phyloP scores from a whole-genome alignment of 2,329 filamentous ascomycete genomes.

The Pseudogymnoascus sp. region DNA sequence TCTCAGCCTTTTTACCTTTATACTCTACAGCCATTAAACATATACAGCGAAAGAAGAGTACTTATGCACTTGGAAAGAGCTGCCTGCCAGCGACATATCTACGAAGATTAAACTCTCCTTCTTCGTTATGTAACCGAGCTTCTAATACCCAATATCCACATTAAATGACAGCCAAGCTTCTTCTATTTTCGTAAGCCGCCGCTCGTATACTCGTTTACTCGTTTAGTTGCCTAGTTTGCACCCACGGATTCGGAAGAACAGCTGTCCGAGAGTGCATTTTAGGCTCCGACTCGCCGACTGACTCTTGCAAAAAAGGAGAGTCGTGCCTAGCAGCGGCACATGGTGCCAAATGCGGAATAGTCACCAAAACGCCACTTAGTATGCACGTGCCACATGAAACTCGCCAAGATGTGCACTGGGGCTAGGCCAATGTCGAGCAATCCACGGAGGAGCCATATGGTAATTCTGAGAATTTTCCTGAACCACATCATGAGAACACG shows the following conservation, averaged over 20 bases:
- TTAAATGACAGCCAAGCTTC: slow-evolving; percentile 5
- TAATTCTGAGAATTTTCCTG: not conserved
- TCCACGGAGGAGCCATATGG: not conserved
- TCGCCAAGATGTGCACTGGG: too few relatives aligned
- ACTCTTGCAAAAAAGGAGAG: not conserved
- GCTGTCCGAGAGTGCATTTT: not conserved
- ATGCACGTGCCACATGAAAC: not conserved
- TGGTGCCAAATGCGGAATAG: not conserved
- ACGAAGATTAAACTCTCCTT: not conserved
- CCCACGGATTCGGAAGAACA: not conserved
- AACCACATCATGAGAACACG: not conserved
- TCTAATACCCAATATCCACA: not conserved
- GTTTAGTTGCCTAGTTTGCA: not conserved
- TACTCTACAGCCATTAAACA: not conserved
- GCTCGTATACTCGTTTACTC: not conserved
- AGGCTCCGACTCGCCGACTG: not conserved
- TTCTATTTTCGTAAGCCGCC: not conserved
- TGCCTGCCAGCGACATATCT: not conserved
- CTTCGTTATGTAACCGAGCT: not conserved
- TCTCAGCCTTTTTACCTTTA: not conserved
- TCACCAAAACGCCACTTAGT: not conserved
- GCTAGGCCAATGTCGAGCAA: too few relatives aligned
- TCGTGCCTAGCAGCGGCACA: not conserved
- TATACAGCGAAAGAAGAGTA: not conserved
- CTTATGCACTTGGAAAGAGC: not conserved